phyloP scores from a whole-genome alignment of 2,329 filamentous ascomycete genomes.

The Colletotrichum higginsianum region DNA sequence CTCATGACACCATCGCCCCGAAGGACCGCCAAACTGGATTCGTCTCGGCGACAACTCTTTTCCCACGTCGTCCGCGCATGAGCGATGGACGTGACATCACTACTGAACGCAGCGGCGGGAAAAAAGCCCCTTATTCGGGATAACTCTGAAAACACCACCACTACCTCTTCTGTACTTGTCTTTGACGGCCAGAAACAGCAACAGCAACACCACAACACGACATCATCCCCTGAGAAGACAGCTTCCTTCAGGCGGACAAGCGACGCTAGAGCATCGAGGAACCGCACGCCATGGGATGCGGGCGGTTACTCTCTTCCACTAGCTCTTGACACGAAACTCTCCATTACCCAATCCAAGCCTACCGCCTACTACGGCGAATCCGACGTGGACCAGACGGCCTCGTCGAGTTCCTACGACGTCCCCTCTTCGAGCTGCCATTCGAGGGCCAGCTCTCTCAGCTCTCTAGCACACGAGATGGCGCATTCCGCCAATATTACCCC shows the following conservation, averaged over 20 bases:
- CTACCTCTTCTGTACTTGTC: constrained; percentile 3
- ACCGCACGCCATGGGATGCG: constrained; percentile 66
- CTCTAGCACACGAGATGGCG: constrained; percentile 45
- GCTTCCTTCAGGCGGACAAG: constrained; percentile 40
- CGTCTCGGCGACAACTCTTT: constrained; percentile 32
- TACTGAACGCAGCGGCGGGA: constrained; percentile 44
- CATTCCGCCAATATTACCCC: constrained; percentile 44
- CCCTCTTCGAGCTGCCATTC: constrained; percentile 47
- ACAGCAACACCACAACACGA: constrained; percentile 7
- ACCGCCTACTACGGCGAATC: constrained; percentile 43
- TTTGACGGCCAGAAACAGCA: constrained; percentile 21
- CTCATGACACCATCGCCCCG: constrained; percentile 7
- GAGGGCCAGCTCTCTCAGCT: constrained; percentile 52
- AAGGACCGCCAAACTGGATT: constrained; percentile 40
- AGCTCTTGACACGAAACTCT: constrained; percentile 55
- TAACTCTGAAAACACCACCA: constrained; percentile 33
- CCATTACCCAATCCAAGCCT: constrained; percentile 43
- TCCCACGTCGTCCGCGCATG: constrained; percentile 41
- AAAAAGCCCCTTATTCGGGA: constrained; percentile 41
- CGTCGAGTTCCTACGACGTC: constrained; percentile 46
- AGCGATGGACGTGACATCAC: constrained; percentile 46
- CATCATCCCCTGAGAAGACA: constrained; percentile 41
- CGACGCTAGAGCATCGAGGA: constrained; percentile 43
- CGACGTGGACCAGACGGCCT: constrained; percentile 43
- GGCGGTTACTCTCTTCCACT: constrained; percentile 64